These are phyloP conservation scores for Gloeostereum incarnatum DNA, from an alignment of 768 basidiomycete species.

Conservation along the genomic window DNA sequence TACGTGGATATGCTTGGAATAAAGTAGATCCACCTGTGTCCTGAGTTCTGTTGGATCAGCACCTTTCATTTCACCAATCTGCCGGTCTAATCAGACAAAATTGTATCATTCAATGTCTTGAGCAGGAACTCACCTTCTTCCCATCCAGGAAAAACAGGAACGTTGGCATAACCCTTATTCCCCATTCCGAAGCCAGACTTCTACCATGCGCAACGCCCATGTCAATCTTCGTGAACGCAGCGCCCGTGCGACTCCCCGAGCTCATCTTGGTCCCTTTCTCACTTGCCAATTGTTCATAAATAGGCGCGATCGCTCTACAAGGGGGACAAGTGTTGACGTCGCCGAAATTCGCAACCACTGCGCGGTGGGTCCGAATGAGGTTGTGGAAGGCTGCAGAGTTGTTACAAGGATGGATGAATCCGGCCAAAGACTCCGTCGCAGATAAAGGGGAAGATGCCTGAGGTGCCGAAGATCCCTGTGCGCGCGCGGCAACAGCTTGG, in stretches of 20 bases:
- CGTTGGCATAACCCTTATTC: constrained; percentile 75
- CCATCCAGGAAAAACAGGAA: constrained; percentile 84
- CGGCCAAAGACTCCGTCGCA: constrained; percentile 42
- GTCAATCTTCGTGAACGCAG: constrained; percentile 83
- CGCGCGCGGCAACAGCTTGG: constrained; percentile 47
- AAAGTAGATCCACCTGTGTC: constrained; percentile 69
- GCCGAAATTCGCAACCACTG: constrained; percentile 78
- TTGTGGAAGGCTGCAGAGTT: constrained; percentile 66
- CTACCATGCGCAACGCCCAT: constrained; percentile 57
- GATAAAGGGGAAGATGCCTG: constrained; percentile 18
- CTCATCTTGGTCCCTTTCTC: constrained; percentile 39
- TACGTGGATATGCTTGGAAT: constrained; percentile 75
- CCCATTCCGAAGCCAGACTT: constrained; percentile 51
- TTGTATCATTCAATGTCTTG: neutral
- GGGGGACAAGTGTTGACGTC: constrained; percentile 63
- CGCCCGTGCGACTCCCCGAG: constrained; percentile 25
- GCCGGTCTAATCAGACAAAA: constrained; percentile 3
- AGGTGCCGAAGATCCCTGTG: constrained; percentile 19
- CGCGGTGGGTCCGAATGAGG: constrained; percentile 56
- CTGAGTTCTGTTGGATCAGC: constrained; percentile 59
- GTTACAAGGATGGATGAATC: constrained; percentile 63
- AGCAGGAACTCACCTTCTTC: constrained; percentile 39
- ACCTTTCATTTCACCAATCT: constrained; percentile 69
- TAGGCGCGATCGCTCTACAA: constrained; percentile 76
- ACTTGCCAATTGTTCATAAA: constrained; percentile 70